A percentile compares a stretch with the other conserved stretches of the same genome.
Conservation (phyloP, 2,329 filamentous ascomycete species). For the Parasarocladium wereldwijsianum region DNA sequence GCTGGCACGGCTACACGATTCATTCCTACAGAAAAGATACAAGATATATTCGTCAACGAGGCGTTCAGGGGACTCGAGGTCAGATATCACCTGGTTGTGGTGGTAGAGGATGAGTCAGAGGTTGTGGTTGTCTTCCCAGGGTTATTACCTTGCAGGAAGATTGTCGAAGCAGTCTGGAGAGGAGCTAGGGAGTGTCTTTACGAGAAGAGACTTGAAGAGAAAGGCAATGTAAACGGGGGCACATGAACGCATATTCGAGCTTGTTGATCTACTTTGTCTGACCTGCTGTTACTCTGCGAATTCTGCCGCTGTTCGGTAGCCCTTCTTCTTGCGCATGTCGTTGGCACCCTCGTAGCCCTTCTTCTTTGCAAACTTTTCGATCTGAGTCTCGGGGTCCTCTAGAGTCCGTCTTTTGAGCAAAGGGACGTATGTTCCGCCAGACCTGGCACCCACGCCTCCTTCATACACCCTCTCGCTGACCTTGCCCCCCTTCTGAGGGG, state of each 20-base stretch:
- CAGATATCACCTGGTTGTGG: conserved; percentile 73
- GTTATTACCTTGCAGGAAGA: conserved; percentile 55
- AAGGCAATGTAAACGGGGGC: conserved; percentile 8
- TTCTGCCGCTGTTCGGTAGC: conserved; percentile 1
- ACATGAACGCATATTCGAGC: no score
- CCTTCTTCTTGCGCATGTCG: conserved; percentile 25
- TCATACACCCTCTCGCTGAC: conserved; percentile 29
- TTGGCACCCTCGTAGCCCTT: conserved; percentile 40
- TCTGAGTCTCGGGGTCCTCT: conserved; percentile 37
- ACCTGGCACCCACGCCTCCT: conserved; percentile 35
- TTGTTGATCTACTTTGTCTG: no score
- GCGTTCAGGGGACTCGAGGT: conserved; percentile 89
- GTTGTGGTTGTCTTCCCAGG: conserved; percentile 90
- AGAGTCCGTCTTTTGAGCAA: conserved; percentile 35
- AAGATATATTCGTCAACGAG: conserved; percentile 89
- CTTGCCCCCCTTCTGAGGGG: conserved; percentile 14
- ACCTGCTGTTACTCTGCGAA: conserved; percentile 3
- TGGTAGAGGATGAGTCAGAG: conserved; percentile 78
- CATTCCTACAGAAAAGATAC: conserved; percentile 84
- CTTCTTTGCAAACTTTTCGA: conserved; percentile 45
- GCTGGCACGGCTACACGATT: conserved; percentile 32
- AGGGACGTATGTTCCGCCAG: conserved; percentile 38
- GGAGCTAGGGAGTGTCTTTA: conserved; percentile 72
- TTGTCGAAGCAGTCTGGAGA: conserved; percentile 83
- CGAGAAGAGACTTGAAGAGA: conserved; percentile 25